Base-by-base conservation (phyloP, 345 rosid genomes). In the Litchi chinensis region DNA sequence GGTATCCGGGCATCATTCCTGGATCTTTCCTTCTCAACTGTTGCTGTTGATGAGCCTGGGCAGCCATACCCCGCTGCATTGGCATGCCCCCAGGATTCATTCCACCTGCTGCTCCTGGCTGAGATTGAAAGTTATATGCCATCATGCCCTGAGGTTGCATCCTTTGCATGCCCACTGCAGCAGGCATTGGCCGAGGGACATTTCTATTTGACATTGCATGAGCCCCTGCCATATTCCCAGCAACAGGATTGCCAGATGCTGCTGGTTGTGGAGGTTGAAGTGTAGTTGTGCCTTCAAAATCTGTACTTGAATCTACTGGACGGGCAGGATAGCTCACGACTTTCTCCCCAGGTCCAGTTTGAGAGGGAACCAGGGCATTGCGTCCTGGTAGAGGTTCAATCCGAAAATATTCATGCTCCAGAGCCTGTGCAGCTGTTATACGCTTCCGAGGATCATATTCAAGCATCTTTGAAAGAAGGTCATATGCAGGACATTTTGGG, bases 361-460 rank as follows among this genome's bases (percentile, higher is more conserved):
- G 93, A 64, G 83, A 82, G 15, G 98, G 93, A 37, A 92, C 93
- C 68, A 96, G 83, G n/a, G 99, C 94, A 24, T 96, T 94, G 66
- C 97, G 85, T 52, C 99, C 99, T 1, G 98, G 97, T 60, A 87
- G 84, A 54, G 97, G 97, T 65, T 96, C 98, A 26, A 79, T 85
- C 46, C 92, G 88, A 75, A 96, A 96, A 79, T 91, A 96, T 84
- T 96, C 97, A 50, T 96, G 99, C 68, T 93, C 98, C 54, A 96
- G 87, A 40, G 99, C 98, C 81, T 95, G 97, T n/a, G 97, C 91
- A 68, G 99, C 99, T 19, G 98, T 93, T 86, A 95, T 89, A 41
- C 98, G 91, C 82, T 95, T 95, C 63, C 79, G 86, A 32, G 99
- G 99, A 84, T 95, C 99, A 69, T 93, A 95, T 68, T 93, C 98